phyloP scores from a whole-genome alignment of 2,329 filamentous ascomycete species.

The Hymenoscyphus fructigenus region DNA sequence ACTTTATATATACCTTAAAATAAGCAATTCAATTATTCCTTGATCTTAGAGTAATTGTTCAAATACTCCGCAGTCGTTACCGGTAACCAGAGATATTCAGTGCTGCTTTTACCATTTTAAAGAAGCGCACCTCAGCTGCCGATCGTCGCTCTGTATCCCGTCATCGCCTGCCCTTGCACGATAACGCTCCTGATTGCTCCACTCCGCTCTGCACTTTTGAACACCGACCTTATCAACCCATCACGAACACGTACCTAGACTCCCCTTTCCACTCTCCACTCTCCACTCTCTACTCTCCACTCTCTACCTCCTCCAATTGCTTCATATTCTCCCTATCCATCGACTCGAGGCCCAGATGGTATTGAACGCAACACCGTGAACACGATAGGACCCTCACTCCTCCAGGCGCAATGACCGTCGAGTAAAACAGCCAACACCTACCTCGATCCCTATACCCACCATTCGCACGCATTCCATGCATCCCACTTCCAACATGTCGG shows the following conservation, averaged over 20 bases:
- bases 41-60: too few relatives aligned
- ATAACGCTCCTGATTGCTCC: conserved; percentile 2
- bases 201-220: neutral
- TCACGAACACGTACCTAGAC: neutral
- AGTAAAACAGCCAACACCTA: neutral
- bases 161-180: neutral
- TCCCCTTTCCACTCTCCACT: too few relatives aligned
- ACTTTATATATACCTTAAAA: too few relatives aligned
- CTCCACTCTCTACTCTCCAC: too few relatives aligned
- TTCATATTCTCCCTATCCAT: neutral
- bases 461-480: neutral
- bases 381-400: neutral
- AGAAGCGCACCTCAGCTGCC: neutral
- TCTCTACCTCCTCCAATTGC: neutral
- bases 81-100: neutral
- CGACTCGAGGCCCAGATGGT: neutral
- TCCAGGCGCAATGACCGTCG: neutral
- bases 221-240: neutral
- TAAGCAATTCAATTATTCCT: too few relatives aligned
- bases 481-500: conserved; percentile 41
- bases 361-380: neutral
- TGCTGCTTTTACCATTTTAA: neutral
- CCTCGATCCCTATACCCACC: neutral
- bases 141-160: neutral
- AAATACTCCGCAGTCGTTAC: neutral